Percentiles rank a stretch among this genome's conserved stretches.
Evolutionary conservation across 1,284 basidiomycete genomes (phyloP).

Genomic region (Trichosporon asahii): DNA sequence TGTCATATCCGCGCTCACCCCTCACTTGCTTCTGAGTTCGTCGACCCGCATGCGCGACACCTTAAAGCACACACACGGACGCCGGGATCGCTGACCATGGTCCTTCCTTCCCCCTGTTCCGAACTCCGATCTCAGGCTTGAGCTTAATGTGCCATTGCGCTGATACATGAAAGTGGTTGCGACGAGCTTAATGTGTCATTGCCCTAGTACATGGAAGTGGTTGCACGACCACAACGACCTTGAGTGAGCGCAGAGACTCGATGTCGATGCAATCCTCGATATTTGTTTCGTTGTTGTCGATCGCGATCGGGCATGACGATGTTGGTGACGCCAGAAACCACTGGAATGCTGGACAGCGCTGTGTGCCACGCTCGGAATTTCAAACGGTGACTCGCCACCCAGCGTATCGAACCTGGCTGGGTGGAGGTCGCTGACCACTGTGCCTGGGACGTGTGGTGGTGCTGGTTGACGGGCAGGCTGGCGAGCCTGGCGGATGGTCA

Average conservation of each 20-base stretch:
- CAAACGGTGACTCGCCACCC: background rate
- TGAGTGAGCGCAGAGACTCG: background rate
- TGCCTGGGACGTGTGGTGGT: background rate
- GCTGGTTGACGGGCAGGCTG: background rate
- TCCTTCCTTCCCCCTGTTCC: background rate
- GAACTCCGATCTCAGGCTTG: background rate
- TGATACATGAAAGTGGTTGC: too few species aligned
- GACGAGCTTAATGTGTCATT: background rate
- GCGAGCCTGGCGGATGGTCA: constrained; percentile 2
- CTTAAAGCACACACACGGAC: background rate
- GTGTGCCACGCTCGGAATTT: constrained; percentile 10
- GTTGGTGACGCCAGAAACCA: constrained; percentile 7
- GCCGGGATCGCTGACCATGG: too few species aligned
- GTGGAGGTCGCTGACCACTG: background rate
- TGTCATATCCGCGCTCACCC: too few species aligned
- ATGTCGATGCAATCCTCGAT: background rate
- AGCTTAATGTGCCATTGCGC: background rate
- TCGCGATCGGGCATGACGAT: background rate
- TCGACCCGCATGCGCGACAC: background rate
- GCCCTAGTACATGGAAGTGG: too few species aligned
- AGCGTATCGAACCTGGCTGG: background rate
- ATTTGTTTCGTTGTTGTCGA: background rate
- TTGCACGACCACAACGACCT: too few species aligned
- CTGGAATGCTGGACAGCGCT: background rate
- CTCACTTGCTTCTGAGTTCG: too few species aligned